Percentiles rank a stretch among this genome's conserved stretches.
phyloP scores from a whole-genome alignment of 2,329 filamentous ascomycete species.

The Xylariaceae sp. region DNA sequence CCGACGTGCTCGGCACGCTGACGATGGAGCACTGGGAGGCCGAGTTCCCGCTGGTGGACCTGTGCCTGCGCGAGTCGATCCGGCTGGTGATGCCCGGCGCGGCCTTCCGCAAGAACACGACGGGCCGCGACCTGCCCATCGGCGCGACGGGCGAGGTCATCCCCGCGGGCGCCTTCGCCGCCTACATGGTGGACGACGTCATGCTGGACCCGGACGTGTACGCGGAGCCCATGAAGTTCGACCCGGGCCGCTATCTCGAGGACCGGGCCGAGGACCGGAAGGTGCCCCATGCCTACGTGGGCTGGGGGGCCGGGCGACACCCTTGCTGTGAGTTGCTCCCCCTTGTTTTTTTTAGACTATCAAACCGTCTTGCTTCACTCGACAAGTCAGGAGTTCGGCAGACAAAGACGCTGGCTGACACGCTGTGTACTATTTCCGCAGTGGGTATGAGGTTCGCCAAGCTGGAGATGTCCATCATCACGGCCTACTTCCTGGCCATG shows the following conservation, averaged over 20 bases:
- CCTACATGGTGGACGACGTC: constrained; percentile 38
- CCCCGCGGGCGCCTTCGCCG: constrained; percentile 38
- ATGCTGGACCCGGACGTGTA: constrained; percentile 35
- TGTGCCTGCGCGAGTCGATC: constrained; percentile 46
- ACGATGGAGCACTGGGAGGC: constrained; percentile 47
- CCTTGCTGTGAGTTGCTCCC: constrained; percentile 29
- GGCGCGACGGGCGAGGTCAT: constrained; percentile 40
- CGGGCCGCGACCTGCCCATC: constrained; percentile 35
- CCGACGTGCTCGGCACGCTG: constrained; percentile 34
- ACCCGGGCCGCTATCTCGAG: constrained; percentile 36
- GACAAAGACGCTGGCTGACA: no score
- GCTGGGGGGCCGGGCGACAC: constrained; percentile 20
- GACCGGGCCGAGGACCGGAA: constrained; percentile 34
- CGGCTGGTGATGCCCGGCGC: constrained; percentile 40
- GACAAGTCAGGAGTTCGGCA: no score
- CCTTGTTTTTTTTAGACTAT: constrained; percentile 2
- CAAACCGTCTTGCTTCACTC: no score
- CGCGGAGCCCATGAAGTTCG: constrained; percentile 32
- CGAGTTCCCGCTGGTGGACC: constrained; percentile 44
- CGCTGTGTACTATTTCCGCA: constrained; percentile 5
- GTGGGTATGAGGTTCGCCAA: constrained; percentile 36
- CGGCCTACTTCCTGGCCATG: constrained; percentile 36
- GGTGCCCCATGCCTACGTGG: constrained; percentile 14
- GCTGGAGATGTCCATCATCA: constrained; percentile 40
- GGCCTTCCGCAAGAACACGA: constrained; percentile 44